Evolutionary conservation across 2,329 filamentous ascomycete genomes (phyloP).

Genomic region (Mycogone perniciosa): DNA sequence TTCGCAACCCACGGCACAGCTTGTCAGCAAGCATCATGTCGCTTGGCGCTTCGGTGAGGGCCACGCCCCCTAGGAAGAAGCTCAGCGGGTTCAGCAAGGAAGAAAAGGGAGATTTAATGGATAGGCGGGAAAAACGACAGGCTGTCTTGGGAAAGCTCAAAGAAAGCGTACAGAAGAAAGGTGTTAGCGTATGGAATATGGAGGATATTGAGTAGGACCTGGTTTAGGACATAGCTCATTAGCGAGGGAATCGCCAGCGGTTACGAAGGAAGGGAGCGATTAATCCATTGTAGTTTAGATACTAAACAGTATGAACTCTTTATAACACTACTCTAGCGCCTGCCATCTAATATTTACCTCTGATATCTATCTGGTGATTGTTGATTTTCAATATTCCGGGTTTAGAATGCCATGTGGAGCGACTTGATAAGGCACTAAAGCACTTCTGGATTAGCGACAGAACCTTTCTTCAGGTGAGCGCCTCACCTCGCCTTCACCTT

Average conservation of each 20-base stretch:
- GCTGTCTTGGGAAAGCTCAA: conserved; percentile 48
- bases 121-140: conserved; percentile 46
- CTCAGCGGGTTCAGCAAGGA: conserved; percentile 53
- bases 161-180: conserved; percentile 42
- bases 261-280: too few species aligned
- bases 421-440: too few species aligned
- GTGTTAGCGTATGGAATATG: conserved; percentile 44
- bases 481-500: conserved; percentile 17
- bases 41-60: conserved; percentile 32
- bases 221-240: too few species aligned
- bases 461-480: not conserved
- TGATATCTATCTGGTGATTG: too few species aligned
- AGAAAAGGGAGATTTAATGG: conserved; percentile 52
- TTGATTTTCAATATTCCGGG: too few species aligned
- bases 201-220: conserved; percentile 39
- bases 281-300: too few species aligned
- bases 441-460: not conserved
- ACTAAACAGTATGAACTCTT: too few species aligned
- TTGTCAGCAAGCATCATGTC: conserved; percentile 31
- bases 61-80: conserved; percentile 53
- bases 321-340: too few species aligned
- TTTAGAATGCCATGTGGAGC: too few species aligned
- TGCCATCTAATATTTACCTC: too few species aligned
- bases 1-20: conserved; percentile 37
- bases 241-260: too few species aligned